Percentiles rank a stretch among this genome's conserved stretches.
phyloP scores from a whole-genome alignment of 495 filamentous ascomycete genomes.

The Annulohypoxylon nitens region DNA sequence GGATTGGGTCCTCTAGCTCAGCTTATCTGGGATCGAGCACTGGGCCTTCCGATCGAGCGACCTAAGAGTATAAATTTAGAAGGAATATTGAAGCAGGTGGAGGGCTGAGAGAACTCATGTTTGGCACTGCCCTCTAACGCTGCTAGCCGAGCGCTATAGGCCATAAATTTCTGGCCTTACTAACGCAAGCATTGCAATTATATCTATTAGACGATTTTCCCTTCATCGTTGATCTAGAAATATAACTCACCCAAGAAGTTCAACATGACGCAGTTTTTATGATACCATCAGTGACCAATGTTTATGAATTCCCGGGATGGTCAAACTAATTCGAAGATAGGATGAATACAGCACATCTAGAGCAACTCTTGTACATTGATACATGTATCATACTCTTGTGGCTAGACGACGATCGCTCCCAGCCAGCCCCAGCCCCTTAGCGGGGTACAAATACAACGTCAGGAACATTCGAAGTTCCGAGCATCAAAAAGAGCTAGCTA shows the following conservation, averaged over 20 bases:
- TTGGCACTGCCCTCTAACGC: slow-evolving; percentile 22
- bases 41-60: slow-evolving; percentile 97
- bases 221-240: not conserved
- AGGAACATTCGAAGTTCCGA: slow-evolving; percentile 22
- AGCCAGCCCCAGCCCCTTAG: slow-evolving; percentile 34
- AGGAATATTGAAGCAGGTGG: slow-evolving; percentile 76
- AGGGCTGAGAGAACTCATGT: slow-evolving; percentile 43
- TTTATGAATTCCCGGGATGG: too few species aligned
- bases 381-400: slow-evolving; percentile 8
- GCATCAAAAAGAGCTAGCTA: slow-evolving; percentile 37
- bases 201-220: not conserved
- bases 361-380: not conserved
- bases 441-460: slow-evolving; percentile 39
- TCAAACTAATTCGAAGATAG: too few species aligned
- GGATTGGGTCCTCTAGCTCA: slow-evolving; percentile 93
- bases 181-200: slow-evolving; percentile 22
- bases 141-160: slow-evolving; percentile 14
- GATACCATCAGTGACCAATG: too few species aligned
- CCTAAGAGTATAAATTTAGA: slow-evolving; percentile 96
- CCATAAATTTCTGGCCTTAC: slow-evolving; percentile 32
- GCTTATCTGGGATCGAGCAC: slow-evolving; percentile 93
- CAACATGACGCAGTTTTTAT: not conserved
- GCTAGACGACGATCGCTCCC: slow-evolving; percentile 13
- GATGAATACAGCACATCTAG: too few species aligned
- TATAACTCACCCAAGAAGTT: not conserved